Conservation (phyloP, 2,329 filamentous ascomycete genomes). For the Plenodomus lindquistii region DNA sequence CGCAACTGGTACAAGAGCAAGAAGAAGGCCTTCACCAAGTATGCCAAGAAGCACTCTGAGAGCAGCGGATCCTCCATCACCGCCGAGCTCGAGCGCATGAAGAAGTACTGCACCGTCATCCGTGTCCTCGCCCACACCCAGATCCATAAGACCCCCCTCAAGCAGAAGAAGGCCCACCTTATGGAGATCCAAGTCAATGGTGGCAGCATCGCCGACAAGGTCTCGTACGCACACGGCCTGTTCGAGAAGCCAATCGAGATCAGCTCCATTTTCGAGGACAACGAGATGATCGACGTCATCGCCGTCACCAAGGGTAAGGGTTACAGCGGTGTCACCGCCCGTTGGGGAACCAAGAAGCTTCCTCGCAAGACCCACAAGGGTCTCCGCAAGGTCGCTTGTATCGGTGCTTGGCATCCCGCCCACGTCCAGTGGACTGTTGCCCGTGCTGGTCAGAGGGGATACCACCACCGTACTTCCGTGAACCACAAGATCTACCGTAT, state of each 20-base stretch:
- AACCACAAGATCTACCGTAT: slow-evolving; percentile 99
- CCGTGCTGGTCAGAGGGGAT: slow-evolving; percentile 99
- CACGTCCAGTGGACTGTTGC: slow-evolving; percentile 99
- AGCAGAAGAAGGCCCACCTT: slow-evolving; percentile 99
- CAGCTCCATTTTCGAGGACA: slow-evolving; percentile 95
- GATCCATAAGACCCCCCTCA: slow-evolving; percentile 98
- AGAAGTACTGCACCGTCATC: slow-evolving; percentile 99
- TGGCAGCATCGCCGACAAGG: slow-evolving; percentile 94
- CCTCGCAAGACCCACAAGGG: slow-evolving; percentile 99
- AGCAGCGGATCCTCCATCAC: slow-evolving; percentile 86
- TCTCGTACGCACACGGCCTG: slow-evolving; percentile 89
- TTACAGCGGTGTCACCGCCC: slow-evolving; percentile 93
- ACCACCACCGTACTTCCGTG: slow-evolving; percentile 99
- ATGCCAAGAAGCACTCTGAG: slow-evolving; percentile 99
- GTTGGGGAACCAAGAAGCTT: slow-evolving; percentile 99
- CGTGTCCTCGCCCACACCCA: slow-evolving; percentile 99
- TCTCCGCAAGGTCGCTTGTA: slow-evolving; percentile 99
- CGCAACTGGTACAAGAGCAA: slow-evolving; percentile 99
- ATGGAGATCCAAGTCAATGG: slow-evolving; percentile 99
- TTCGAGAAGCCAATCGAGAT: slow-evolving; percentile 99
- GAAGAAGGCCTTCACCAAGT: slow-evolving; percentile 99
- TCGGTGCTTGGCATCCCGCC: slow-evolving; percentile 99
- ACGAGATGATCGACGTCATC: slow-evolving; percentile 99
- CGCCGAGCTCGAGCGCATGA: slow-evolving; percentile 98
- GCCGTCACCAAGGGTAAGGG: slow-evolving; percentile 99